Evolutionary conservation across 2,329 filamentous ascomycete genomes (phyloP), one percentile per base, ranked within the genome.

Genomic region (Rutstroemia sydowiana): DNA sequence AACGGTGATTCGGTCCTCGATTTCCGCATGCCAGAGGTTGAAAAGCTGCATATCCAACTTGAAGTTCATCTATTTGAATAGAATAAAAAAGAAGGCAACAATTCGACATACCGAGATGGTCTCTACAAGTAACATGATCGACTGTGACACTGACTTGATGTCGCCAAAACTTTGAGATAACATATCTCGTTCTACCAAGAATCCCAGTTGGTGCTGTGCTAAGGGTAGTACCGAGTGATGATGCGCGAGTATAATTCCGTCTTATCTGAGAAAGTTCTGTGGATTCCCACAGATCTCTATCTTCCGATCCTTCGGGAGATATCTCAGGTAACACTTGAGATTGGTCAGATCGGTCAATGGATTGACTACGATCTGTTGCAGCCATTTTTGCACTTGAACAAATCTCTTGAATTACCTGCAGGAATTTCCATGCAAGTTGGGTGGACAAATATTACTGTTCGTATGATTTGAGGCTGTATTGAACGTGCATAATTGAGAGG

Each of bases 21-120:
- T 13, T 31, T n/a, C 28, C 51, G 21, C 48, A 51, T 26, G 31
- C 48, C 42, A 51, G 43, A 53, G 44, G 36, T 37, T 21, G 21
- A 45, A 40, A 44, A 42, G 53, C 60, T 39, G 13, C 34, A n/a
- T 20, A 39, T 18, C n/a, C 11, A 20, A 18, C 20, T 20, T n/a
- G 20, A 28, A n/a, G 13, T 36, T 30, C 5, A 32, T 13, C 26
- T 32, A 16, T 31, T 8, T 26, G 8, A 26, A 39, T 9, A 8
- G 45, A 51, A 48, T 52, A 51, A 55, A 49, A 34, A 47, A 47
- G 46, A 52, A 51, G 50, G 34, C 34, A 57, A 49, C 50, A 28
- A 47, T 23, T 30, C 26, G n/a, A 57, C 71, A 49, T 70, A 80
- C 78, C 78, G 39, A 82, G 60, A 65, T 81, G 77, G 61, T 82